phyloP scores from a whole-genome alignment of 1,139 yeast genomes.

The Yamadazyma conglobata region DNA sequence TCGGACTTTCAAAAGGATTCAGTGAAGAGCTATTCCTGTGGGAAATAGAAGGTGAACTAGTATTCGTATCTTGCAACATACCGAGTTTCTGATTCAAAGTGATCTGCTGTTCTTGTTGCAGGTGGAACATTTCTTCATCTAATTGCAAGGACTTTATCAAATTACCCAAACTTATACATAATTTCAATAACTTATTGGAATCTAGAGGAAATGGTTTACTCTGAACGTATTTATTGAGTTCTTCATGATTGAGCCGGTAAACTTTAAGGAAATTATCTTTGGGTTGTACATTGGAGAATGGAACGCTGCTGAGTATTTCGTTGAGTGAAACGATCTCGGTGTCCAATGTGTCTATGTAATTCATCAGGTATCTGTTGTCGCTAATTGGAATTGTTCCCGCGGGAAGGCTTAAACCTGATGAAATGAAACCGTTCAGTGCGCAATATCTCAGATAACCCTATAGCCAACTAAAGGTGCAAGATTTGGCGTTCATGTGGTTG shows the following conservation, averaged over 20 bases:
- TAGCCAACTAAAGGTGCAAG: too few species aligned
- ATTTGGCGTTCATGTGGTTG: neutral
- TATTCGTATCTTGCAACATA: constrained; percentile 1
- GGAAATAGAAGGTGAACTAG: neutral
- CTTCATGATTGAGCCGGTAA: constrained; percentile 30
- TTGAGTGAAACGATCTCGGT: constrained; percentile 29
- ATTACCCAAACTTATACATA: constrained; percentile 45
- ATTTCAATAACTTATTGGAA: constrained; percentile 36
- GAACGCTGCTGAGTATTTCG: constrained; percentile 32
- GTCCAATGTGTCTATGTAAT: constrained; percentile 16
- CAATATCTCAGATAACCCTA: too few species aligned
- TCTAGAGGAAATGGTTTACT: constrained; percentile 33
- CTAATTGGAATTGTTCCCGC: neutral
- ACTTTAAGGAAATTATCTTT: constrained; percentile 26
- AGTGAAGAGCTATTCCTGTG: constrained; percentile 5
- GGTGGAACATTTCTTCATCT: constrained; percentile 32
- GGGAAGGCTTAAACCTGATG: too few species aligned
- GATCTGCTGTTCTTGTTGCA: constrained; percentile 22
- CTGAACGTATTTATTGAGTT: constrained; percentile 21
- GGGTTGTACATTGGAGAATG: constrained; percentile 25
- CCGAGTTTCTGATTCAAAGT: constrained; percentile 9
- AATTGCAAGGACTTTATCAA: constrained; percentile 34
- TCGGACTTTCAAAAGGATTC: constrained; percentile 16
- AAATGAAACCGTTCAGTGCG: too few species aligned
- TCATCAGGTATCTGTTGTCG: constrained; percentile 8